Evolutionary conservation across 257 asterid genomes (phyloP).

Genomic region (Solanum lignicaule): DNA sequence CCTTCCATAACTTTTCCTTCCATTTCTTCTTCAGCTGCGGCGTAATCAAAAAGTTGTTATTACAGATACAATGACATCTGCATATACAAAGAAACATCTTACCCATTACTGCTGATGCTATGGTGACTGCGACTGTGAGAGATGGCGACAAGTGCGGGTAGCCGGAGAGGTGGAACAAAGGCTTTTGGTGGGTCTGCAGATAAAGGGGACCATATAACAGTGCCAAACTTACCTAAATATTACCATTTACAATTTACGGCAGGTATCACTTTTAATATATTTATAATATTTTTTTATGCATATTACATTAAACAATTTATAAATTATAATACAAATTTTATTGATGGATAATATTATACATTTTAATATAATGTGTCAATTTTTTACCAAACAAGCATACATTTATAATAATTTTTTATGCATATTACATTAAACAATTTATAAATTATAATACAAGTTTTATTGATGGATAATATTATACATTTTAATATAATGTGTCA

Average conservation of each 20-base stretch:
- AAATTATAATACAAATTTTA: too few relatives aligned
- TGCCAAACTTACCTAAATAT: background rate
- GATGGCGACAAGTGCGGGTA: background rate
- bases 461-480: too few relatives aligned
- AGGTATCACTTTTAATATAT: too few relatives aligned
- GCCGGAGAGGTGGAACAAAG: background rate
- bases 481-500: too few relatives aligned
- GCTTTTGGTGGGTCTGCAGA: background rate
- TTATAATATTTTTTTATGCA: background rate
- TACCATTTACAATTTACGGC: background rate
- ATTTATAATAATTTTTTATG: too few relatives aligned
- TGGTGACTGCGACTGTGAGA: background rate
- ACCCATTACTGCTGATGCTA: background rate
- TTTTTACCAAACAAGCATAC: too few relatives aligned
- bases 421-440: too few relatives aligned
- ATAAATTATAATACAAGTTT: too few relatives aligned
- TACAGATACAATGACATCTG: background rate
- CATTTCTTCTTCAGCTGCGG: constrained; percentile 3
- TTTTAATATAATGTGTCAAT: background rate
- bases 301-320: too few relatives aligned
- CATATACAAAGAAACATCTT: background rate
- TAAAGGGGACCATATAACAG: background rate
- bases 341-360: too few relatives aligned
- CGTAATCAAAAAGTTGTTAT: background rate
- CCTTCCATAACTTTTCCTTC: constrained; percentile 60